Evolutionary conservation across 2,329 filamentous ascomycete species (phyloP).

Genomic region (Colletotrichum noveboracense): DNA sequence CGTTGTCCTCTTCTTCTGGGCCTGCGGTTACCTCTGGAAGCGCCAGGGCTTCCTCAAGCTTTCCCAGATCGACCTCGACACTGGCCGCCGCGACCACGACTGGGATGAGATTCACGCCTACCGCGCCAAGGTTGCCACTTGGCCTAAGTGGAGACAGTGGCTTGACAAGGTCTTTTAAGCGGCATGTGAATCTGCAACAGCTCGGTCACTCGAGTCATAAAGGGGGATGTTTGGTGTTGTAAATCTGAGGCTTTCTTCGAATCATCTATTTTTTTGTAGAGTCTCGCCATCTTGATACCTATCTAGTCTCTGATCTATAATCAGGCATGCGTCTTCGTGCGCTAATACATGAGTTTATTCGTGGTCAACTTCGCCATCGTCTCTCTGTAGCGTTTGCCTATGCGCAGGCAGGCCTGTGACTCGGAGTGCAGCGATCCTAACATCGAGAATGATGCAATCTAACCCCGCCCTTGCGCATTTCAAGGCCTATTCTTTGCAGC

Average conservation of each 20-base stretch:
- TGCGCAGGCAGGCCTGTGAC: background rate
- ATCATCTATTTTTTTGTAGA: background rate
- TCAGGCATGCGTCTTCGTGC: background rate
- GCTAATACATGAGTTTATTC: background rate
- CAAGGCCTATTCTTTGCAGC: fast-evolving
- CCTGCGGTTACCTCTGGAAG: constrained; percentile 69
- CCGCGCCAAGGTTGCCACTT: constrained; percentile 52
- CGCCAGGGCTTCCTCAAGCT: constrained; percentile 61
- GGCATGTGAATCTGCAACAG: background rate
- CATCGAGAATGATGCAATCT: background rate
- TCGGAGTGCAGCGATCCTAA: fast-evolving
- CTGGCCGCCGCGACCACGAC: constrained; percentile 67
- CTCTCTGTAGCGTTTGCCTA: too few relatives aligned
- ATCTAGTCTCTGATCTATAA: background rate
- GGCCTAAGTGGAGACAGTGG: constrained; percentile 55
- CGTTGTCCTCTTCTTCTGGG: constrained; percentile 60
- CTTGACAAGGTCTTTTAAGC: constrained; percentile 42
- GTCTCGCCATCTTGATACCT: constrained; percentile 14
- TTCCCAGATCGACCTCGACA: constrained; percentile 70
- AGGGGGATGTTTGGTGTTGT: background rate
- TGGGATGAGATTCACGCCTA: constrained; percentile 67
- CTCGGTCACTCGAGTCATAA: background rate
- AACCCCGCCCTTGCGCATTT: background rate
- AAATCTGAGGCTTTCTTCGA: background rate
- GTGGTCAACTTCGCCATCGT: background rate